Base-by-base conservation (phyloP, 495 filamentous ascomycete species). In the Penicillium steckii region DNA sequence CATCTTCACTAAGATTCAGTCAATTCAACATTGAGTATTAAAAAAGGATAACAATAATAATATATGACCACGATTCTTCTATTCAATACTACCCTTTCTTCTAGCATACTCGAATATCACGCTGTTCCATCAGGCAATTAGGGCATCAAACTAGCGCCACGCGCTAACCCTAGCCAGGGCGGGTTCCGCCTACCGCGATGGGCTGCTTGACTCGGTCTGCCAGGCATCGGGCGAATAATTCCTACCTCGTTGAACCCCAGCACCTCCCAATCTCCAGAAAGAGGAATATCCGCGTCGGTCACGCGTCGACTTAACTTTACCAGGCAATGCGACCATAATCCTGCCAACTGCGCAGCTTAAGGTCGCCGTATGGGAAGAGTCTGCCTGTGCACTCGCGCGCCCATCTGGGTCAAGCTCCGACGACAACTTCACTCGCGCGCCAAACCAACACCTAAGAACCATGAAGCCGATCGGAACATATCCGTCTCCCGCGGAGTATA, bases 391-490 rank as follows among this genome's bases (percentile, higher is more conserved):
- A 46, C 53, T 32, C 53, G 57, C 53, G 49, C 48, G 49, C 49
- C 40, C 48, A 22, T 37, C 43, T 32, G 33, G 50, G 48, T 49
- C 48, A n/a, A 26, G 53, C 18, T 25, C 46, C 47, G 44, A 42
- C 38, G 38, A 41, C 38, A 21, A 41, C 29, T 46, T 48, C 45
- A 37, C 45, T 41, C 30, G 47, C 55, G 22, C 42, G 44, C 55
- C 50, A 24, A 56, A 35, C n/a, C 12, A 33, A 25, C 21, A 13
- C 23, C 38, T 42, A 40, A 32, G 17, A 15, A 61, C 51, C 48
- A 65, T 65, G 62, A 60, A 47, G 54, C 62, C 62, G 51, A 57
- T 65, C 19, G 62, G 62, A 22, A 38, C 63, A 42, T 65, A 63
- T 40, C 62, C 62, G 27, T 60, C 62, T 27, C 22, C 13, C 13